phyloP scores from a whole-genome alignment of 2,329 filamentous ascomycete genomes.

The Colletotrichum liriopes region DNA sequence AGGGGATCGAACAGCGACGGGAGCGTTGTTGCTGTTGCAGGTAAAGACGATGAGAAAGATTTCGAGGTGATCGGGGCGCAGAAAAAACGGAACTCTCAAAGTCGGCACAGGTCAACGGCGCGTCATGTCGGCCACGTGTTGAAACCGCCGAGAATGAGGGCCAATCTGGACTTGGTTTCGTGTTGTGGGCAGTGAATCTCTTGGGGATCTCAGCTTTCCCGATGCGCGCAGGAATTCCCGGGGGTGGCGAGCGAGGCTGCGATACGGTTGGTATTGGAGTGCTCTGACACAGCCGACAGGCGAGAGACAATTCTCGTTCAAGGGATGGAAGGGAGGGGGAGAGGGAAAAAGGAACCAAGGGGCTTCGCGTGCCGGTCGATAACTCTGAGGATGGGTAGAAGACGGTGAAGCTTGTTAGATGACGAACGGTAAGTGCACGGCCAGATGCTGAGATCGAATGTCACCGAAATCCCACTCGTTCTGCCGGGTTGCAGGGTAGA shows the following conservation, averaged over 20 bases:
- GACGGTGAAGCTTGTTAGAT: constrained; percentile 8
- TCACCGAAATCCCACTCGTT: constrained; percentile 10
- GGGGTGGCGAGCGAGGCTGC: constrained; percentile 19
- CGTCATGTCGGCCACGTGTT: constrained; percentile 29
- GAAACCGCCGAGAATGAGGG: constrained; percentile 37
- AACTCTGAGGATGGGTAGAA: constrained; percentile 18
- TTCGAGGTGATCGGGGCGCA: constrained; percentile 6
- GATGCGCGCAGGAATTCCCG: constrained; percentile 25
- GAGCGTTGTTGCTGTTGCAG: background rate
- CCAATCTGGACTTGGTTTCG: constrained; percentile 25
- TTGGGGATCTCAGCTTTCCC: constrained; percentile 13
- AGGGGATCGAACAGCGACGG: background rate
- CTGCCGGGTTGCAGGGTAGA: constrained; percentile 10
- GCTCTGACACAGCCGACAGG: background rate
- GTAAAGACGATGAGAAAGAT: constrained; percentile 1
- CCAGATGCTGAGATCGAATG: constrained; percentile 18
- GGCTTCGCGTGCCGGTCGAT: constrained; percentile 9
- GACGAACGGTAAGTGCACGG: constrained; percentile 15
- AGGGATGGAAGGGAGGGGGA: constrained; percentile 20
- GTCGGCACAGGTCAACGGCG: constrained; percentile 24
- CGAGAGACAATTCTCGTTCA: constrained; percentile 24
- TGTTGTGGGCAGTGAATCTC: constrained; percentile 15
- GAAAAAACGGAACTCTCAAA: constrained; percentile 23
- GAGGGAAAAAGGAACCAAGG: constrained; percentile 9
- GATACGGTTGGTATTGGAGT: constrained; percentile 1